Evolutionary conservation across 306 rosid species (phyloP).

Genomic region (Notholithocarpus densiflorus): DNA sequence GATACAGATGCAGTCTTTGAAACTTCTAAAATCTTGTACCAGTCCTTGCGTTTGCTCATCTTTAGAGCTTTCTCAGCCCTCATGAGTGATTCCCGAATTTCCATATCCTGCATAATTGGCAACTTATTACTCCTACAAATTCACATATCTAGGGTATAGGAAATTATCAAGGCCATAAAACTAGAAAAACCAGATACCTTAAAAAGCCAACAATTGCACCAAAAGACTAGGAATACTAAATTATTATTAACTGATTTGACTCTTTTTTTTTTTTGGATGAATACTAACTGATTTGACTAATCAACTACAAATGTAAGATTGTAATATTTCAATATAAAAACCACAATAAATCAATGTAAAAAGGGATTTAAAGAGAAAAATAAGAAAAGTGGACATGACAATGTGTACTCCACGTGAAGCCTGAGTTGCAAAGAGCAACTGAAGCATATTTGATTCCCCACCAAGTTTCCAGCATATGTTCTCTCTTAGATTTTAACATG

Average conservation of each 20-base stretch:
- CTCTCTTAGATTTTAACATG: neutral
- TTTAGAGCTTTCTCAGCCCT: constrained; percentile 94
- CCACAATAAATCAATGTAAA: neutral
- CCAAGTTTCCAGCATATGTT: neutral
- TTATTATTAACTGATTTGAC: neutral
- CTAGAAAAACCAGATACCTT: neutral
- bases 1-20: constrained; percentile 70
- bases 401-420: neutral
- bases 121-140: constrained; percentile 11
- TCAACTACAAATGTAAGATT: neutral
- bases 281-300: neutral
- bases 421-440: neutral
- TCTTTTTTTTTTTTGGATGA: neutral
- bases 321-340: neutral
- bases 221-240: neutral
- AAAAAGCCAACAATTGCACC: neutral
- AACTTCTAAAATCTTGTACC: constrained; percentile 88
- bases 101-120: constrained; percentile 69
- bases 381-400: neutral
- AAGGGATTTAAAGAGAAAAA: neutral
- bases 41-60: constrained; percentile 98
- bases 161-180: neutral
- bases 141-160: neutral
- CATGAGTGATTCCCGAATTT: constrained; percentile 76
- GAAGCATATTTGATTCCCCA: neutral